These are phyloP conservation scores for Coemansia sp. DNA, from an alignment of 192 early-diverging fungal genomes.

Conservation along the genomic window DNA sequence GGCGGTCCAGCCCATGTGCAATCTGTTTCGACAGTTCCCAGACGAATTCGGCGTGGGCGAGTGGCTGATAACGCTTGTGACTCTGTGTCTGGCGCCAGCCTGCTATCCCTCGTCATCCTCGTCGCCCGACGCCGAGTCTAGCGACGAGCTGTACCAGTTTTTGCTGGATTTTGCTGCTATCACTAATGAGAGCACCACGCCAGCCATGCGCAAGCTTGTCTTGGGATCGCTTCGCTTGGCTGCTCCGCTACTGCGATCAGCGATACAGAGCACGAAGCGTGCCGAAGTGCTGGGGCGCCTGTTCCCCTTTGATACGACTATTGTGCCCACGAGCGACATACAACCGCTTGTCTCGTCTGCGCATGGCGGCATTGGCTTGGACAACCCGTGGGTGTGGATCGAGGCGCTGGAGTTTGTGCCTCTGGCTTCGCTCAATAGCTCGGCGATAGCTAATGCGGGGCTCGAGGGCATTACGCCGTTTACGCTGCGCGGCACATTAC, in stretches of 20 bases:
- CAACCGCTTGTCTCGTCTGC: slow-evolving; percentile 6
- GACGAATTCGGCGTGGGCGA: slow-evolving; percentile 46
- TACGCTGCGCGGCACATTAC: slow-evolving; percentile 44
- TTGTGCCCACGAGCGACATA: slow-evolving; percentile 24
- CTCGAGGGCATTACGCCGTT: slow-evolving; percentile 55
- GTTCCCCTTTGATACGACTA: slow-evolving; percentile 43
- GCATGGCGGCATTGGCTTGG: slow-evolving; percentile 9
- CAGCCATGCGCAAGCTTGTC: slow-evolving; percentile 40
- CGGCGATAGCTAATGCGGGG: slow-evolving; percentile 15
- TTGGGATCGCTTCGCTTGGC: slow-evolving; percentile 27
- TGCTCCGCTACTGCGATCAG: slow-evolving; percentile 17
- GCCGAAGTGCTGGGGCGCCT: slow-evolving; percentile 32
- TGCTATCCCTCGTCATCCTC: slow-evolving; percentile 8
- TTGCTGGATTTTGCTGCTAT: slow-evolving; percentile 45
- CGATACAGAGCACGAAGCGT: not conserved
- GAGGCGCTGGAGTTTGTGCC: slow-evolving; percentile 46
- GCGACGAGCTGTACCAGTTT: slow-evolving; percentile 12
- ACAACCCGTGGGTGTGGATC: slow-evolving; percentile 51
- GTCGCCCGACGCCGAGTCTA: not conserved
- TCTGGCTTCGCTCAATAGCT: slow-evolving; percentile 13
- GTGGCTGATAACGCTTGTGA: slow-evolving; percentile 47
- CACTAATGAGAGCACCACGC: slow-evolving; percentile 38
- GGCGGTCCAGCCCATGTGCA: slow-evolving; percentile 30
- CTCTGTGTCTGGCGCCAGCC: slow-evolving; percentile 28
- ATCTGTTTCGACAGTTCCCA: slow-evolving; percentile 36